Conservation (phyloP, 257 asterid genomes). For the Solanum bulbocastanum region DNA sequence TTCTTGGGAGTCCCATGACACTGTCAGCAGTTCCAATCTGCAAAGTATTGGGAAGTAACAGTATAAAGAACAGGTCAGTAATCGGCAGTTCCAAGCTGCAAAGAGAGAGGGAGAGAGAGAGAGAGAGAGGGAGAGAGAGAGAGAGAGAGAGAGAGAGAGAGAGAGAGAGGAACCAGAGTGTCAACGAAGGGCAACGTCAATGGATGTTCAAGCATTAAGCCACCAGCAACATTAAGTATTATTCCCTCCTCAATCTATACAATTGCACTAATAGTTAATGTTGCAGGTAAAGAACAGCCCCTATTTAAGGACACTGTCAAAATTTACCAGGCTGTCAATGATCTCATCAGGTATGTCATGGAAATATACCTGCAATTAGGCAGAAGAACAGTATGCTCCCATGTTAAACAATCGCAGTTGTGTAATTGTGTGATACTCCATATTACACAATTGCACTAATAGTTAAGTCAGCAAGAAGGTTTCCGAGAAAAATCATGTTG, state of each 20-base stretch:
- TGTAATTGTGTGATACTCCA: neutral
- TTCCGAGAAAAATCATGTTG: neutral
- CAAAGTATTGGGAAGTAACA: neutral
- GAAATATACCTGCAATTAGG: slow-evolving; percentile 54
- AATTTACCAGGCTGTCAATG: slow-evolving; percentile 60
- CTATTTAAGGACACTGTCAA: neutral
- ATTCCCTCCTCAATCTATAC: slow-evolving; percentile 72
- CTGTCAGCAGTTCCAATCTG: slow-evolving; percentile 78
- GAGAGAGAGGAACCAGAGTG: slow-evolving; percentile 47
- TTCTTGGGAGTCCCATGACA: slow-evolving; percentile 80
- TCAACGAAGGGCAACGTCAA: slow-evolving; percentile 67
- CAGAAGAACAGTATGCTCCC: neutral
- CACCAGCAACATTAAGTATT: slow-evolving; percentile 73
- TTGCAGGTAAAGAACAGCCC: slow-evolving; percentile 6
- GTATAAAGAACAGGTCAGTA: neutral
- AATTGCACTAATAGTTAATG: neutral
- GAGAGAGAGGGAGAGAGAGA: slow-evolving; percentile 20
- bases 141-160: slow-evolving; percentile 2
- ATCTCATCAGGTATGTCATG: slow-evolving; percentile 78
- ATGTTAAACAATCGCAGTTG: neutral
- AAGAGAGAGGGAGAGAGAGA: slow-evolving; percentile 1
- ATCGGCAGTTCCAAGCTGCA: neutral
- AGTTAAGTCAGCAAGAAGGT: neutral
- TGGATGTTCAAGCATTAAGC: slow-evolving; percentile 93
- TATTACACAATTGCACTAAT: neutral